These are phyloP conservation scores for Primulina eburnea DNA, from an alignment of 257 asterid genomes.

Conservation along the genomic window DNA sequence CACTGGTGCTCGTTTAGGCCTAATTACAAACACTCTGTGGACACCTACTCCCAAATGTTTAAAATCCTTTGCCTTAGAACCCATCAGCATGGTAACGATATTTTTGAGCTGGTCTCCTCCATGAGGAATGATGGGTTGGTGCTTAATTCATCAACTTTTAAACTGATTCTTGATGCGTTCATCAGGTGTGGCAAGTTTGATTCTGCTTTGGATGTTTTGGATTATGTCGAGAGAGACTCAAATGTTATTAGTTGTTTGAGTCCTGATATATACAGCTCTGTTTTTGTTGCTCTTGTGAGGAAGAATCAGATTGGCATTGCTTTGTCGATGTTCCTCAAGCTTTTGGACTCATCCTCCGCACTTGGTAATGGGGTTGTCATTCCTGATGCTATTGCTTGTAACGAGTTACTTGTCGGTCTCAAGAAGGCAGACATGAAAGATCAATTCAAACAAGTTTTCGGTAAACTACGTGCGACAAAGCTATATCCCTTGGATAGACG, in stretches of 20 bases:
- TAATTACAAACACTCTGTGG: too few relatives aligned
- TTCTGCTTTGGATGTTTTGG: slow-evolving; percentile 63
- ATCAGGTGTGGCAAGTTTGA: slow-evolving; percentile 48
- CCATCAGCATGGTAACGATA: slow-evolving; percentile 44
- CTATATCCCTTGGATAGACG: slow-evolving; percentile 65
- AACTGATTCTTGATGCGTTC: too few relatives aligned
- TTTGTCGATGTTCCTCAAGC: slow-evolving; percentile 64
- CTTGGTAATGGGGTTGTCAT: slow-evolving; percentile 25
- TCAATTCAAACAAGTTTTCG: slow-evolving; percentile 54
- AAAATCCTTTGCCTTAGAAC: slow-evolving; percentile 43
- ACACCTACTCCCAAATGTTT: slow-evolving; percentile 52
- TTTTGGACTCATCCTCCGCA: slow-evolving; percentile 45
- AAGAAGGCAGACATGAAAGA: slow-evolving; percentile 68
- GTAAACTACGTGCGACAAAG: slow-evolving; percentile 50
- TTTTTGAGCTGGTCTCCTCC: slow-evolving; percentile 46
- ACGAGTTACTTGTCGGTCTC: slow-evolving; percentile 80
- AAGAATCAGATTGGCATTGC: slow-evolving; percentile 27
- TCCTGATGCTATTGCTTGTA: slow-evolving; percentile 77
- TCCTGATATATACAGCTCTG: too few relatives aligned
- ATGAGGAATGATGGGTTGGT: slow-evolving; percentile 54
- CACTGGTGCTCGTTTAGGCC: too few relatives aligned
- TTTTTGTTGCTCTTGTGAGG: too few relatives aligned
- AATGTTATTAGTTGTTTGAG: slow-evolving; percentile 25
- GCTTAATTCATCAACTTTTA: background rate
- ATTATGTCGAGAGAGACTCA: slow-evolving; percentile 48